Conservation (phyloP, 176 grass and related monocot genomes). For the Sorghum bicolor region DNA sequence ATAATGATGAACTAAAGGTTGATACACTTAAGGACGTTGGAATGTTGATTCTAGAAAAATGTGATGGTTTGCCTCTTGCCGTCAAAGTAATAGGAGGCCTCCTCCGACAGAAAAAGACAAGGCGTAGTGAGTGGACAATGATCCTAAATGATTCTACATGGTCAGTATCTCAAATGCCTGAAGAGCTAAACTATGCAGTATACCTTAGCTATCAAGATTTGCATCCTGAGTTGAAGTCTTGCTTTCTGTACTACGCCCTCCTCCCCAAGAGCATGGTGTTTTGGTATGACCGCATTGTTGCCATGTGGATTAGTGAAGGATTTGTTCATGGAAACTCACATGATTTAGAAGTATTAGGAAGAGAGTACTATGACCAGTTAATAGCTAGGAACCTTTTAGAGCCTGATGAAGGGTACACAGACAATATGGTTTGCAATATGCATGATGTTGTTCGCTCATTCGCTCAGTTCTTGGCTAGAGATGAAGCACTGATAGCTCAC, state of each 20-base stretch:
- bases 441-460: constrained; percentile 6
- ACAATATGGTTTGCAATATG: neutral
- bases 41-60: constrained; percentile 15
- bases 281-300: accelerated
- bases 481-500: neutral
- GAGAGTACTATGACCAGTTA: neutral
- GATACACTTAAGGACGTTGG: constrained; percentile 8
- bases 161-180: neutral
- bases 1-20: neutral
- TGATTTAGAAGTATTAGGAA: neutral
- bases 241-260: constrained; percentile 34
- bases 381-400: neutral
- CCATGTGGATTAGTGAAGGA: constrained; percentile 34
- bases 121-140: neutral
- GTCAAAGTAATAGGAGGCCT: constrained; percentile 29
- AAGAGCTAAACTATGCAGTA: constrained; percentile 21
- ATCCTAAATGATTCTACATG: constrained; percentile 1
- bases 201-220: constrained; percentile 27
- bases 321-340: neutral
- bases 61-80: constrained; percentile 36
- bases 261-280: neutral
- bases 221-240: neutral
- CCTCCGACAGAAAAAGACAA: neutral
- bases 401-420: neutral
- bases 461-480: neutral